Base-by-base conservation (phyloP, 768 basidiomycete species). In the Suillus clintonianus region DNA sequence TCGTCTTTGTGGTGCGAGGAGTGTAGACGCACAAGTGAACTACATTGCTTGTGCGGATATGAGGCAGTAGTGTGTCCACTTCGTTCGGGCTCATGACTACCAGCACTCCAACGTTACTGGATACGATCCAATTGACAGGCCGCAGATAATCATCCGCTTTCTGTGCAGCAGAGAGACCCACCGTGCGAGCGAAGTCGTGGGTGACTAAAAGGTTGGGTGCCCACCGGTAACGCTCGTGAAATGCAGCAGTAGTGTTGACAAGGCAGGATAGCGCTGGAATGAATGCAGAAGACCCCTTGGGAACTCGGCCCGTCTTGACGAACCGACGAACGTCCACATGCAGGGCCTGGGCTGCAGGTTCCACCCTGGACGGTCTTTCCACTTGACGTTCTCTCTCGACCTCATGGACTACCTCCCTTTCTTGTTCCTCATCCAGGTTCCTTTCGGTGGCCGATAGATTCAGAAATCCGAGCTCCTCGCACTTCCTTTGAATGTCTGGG, bases 351-450 rank as follows among this genome's bases (percentile, higher is more conserved):
- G 1, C 10, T 4, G 68, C 68, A 8, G 75, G 65, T 14, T 54
- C 8, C 9, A 73, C 72, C 34, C 50, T 70, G 1, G 74, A 66
- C 5, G 81, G 79, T 6, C 81, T 73, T 66, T 81, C 71, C 1
- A 78, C 63, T 60, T 83, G 74, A 11, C 68, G 71, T 62, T 85
- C 83, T 7, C 67, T 70, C 65, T 84, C 82, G 5, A 76, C 71
- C 67, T 85, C 84, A 27, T 81, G 81, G 3, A 68, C 64, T 9
- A 85, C 71, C 62, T 85, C 83, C 30, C 83, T 71, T 60, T 85
- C 85, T 63, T 85, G 84, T 63, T 85, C 84, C 65, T 85, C 82
- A 34, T 79, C 79, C 69, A 81, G 68, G 41, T 61, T 67, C 34
- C 63, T 65, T 43, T 72, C 68, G 1, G 65, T 67, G 0, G 64